Evolutionary conservation across 768 basidiomycete species (phyloP), one percentile per base, ranked within the genome.

Genomic region (Termitomyces titanicus): DNA sequence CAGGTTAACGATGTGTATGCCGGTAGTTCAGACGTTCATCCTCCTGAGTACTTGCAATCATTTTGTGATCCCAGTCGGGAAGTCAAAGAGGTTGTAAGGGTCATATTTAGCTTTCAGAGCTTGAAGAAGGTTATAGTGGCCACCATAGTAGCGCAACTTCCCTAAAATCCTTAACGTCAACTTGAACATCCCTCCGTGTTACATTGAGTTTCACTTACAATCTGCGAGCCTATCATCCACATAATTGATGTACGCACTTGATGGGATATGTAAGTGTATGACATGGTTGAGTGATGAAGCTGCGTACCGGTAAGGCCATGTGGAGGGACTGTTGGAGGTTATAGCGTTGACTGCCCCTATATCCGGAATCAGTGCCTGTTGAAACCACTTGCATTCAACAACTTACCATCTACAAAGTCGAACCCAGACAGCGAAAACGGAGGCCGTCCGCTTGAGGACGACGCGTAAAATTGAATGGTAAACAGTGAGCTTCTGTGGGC

Each of bases 401-500:
- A 53, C 65, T 54, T 60, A 61, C 66, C 68, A 56, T 78, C 69
- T 7, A 82, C 60, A 58, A 82, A 78, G 0, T 66, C 62, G 49
- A 80, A 74, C 0, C 79, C 81, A 15, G 66, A 64, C 5, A 60
- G 47, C 2, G 81, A 80, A 64, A 72, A 82, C 0, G 78, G 79
- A 3, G 77, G 74, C 0, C 58, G 51, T 7, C 63, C 58, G 47
- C 63, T 69, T 0, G 59, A 48, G 6, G 76, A 71, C 0, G 76
- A 78, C 0, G 77, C 78, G 60, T 83, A 81, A 53, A 82, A 66
- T 61, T 82, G 81, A 51, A 82, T 71, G 3, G 72, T 75, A 49
- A 79, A 79, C 39, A 77, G 61, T 1, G 75, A 71, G 55, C 65
- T 66, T 20, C 81, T 69, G 52, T 77, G 74, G 0, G 68, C 72